These are phyloP conservation scores for Pseudocercospora macadamiae DNA, from an alignment of 2,329 filamentous ascomycete genomes.

Conservation along the genomic window DNA sequence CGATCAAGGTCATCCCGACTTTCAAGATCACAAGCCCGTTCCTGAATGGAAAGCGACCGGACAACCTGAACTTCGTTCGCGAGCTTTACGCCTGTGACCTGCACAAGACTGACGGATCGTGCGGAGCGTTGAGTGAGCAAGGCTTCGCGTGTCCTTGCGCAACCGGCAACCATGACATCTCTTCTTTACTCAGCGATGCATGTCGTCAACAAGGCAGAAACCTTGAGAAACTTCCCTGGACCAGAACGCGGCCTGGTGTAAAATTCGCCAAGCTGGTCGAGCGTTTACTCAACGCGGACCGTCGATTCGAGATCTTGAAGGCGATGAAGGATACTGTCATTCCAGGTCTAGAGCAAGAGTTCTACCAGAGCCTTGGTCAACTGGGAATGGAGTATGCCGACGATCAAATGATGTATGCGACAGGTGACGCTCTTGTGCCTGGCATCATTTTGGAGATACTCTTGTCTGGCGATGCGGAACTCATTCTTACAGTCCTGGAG, in stretches of 20 bases:
- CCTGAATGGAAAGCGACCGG: not conserved
- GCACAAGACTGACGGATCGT: not conserved
- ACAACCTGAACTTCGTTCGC: not conserved
- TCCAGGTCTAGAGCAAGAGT: not conserved
- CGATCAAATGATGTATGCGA: not conserved
- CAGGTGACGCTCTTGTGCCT: not conserved
- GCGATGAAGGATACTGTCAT: not conserved
- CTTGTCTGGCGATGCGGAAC: not conserved
- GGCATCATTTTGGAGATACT: not conserved
- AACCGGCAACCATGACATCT: slow-evolving; percentile 8
- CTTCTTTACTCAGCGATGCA: slow-evolving; percentile 2
- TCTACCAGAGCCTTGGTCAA: not conserved
- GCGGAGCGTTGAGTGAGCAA: too few species aligned
- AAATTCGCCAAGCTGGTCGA: not conserved
- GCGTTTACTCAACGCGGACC: not conserved
- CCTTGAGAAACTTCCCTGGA: not conserved
- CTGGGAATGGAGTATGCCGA: not conserved
- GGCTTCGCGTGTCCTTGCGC: not conserved
- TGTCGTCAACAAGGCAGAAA: not conserved
- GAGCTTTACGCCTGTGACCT: not conserved
- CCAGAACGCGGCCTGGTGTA: not conserved
- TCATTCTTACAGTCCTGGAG: too few species aligned
- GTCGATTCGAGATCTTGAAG: not conserved
- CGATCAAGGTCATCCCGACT: not conserved
- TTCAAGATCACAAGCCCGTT: not conserved